phyloP scores from a whole-genome alignment of 208 protist genomes.

The Endotrypanum monterogeii region DNA sequence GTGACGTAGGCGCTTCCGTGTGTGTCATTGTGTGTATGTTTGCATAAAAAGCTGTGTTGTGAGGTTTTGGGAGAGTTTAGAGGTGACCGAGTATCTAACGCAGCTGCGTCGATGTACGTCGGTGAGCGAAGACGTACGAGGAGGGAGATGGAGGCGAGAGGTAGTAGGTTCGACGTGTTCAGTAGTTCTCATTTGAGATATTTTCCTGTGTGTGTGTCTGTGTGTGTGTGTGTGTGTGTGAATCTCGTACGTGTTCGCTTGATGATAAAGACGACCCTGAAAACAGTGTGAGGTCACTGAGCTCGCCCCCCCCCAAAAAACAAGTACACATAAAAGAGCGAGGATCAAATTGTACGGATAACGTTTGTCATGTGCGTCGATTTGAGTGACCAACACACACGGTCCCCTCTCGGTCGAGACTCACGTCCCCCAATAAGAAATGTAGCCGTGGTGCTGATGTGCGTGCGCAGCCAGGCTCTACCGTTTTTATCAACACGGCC shows the following conservation, averaged over 20 bases:
- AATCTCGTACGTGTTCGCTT: background rate
- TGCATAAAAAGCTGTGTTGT: no score
- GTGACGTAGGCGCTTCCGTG: background rate
- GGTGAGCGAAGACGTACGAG: background rate
- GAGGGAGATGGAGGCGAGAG: background rate
- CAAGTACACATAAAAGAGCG: background rate
- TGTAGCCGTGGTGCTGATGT: background rate
- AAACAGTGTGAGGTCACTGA: no score
- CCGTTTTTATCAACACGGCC: background rate
- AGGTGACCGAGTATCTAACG: background rate
- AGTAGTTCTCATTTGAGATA: background rate
- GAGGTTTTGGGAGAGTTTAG: no score
- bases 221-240: background rate
- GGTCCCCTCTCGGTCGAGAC: background rate
- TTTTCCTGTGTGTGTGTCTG: background rate
- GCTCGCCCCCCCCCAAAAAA: background rate
- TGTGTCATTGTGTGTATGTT: background rate
- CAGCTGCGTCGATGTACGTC: no score
- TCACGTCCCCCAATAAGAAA: no score
- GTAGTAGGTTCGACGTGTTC: background rate
- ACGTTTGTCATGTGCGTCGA: background rate
- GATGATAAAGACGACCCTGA: background rate
- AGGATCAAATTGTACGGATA: background rate
- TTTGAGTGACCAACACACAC: background rate
- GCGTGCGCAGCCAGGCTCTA: background rate